Base-by-base conservation (phyloP, 2,329 filamentous ascomycete genomes). In the Aspergillus floridensis region DNA sequence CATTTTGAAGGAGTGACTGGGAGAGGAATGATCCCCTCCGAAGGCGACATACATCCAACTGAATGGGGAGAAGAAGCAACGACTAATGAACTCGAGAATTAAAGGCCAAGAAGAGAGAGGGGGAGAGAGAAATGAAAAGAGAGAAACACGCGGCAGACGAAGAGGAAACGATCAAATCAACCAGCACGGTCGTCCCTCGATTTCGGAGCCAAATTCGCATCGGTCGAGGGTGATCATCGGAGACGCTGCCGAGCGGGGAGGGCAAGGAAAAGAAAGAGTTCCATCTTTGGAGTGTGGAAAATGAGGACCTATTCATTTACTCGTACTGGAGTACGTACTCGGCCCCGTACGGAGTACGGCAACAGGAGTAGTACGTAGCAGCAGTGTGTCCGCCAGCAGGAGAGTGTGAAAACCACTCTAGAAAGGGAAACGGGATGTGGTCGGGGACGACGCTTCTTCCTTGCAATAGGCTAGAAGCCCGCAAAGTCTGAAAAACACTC, bases 1-100 rank as follows among this genome's bases (percentile, higher is more conserved):
- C 65, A 64, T 69, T 26, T 59, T 64, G 44, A 70, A 71, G n/a
- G 68, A 73, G 61, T 67, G 69, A 59, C 63, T 63, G 65, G 68
- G 70, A 69, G 53, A 55, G 53, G 53, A 44, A n/a, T 16, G 16
- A 44, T 44, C 38, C 38, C 38, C 38, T 44, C 38, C 38, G 19
- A 16, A 6, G 38, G 38, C 16, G 16, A 44, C 38, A 44, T 44
- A 16, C 38, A 44, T 19, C 14, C 38, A 19, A 19, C n/a, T 11
- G 14, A 16, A 35, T 35, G 32, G 14, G 14, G n/a, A n/a, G 1
- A 35, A 11, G 4, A 35, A 35, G 32, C 32, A 35, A 35, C 5
- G 32, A 19, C 19, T 7, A 44, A 44, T 19, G 6, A 16, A 44
- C 6, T 44, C 14, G 12, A 35, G 14, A 19, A 19, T 44, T 5